Percentiles rank a stretch among this genome's conserved stretches.
These are phyloP conservation scores for Venturia oleaginea DNA, from an alignment of 2,329 filamentous ascomycete species.

Conservation along the genomic window DNA sequence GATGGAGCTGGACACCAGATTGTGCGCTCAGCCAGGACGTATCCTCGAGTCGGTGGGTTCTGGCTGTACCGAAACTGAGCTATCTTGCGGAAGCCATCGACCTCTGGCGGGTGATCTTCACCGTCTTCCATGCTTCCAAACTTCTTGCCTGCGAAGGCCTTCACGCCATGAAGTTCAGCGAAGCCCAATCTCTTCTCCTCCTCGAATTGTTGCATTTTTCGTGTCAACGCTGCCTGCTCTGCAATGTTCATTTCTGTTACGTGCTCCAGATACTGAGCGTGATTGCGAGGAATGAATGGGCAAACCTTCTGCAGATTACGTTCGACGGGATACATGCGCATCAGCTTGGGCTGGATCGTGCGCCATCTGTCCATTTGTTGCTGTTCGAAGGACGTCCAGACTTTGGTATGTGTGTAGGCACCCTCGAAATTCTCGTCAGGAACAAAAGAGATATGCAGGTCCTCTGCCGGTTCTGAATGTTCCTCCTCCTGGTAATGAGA, in stretches of 20 bases:
- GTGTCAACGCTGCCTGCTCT: background rate
- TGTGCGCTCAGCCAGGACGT: slow-evolving; percentile 8
- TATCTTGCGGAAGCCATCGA: background rate
- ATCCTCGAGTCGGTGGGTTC: background rate
- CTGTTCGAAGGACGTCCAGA: background rate
- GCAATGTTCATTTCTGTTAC: background rate
- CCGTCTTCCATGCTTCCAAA: slow-evolving; percentile 5
- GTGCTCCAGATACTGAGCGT: background rate
- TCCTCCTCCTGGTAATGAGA: background rate
- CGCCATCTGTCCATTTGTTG: slow-evolving; percentile 4
- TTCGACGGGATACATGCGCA: slow-evolving; percentile 7
- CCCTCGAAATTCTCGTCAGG: background rate
- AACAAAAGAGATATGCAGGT: background rate
- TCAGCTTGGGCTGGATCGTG: slow-evolving; percentile 1
- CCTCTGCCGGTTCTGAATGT: background rate
- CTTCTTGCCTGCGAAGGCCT: slow-evolving; percentile 1
- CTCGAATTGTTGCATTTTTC: background rate
- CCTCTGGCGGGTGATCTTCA: background rate
- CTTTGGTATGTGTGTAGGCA: background rate
- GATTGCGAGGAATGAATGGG: slow-evolving; percentile 3
- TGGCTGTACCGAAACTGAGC: background rate
- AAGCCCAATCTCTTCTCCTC: background rate
- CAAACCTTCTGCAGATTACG: slow-evolving; percentile 2
- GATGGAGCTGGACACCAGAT: slow-evolving; percentile 4
- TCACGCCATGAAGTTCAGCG: background rate